These are phyloP conservation scores for Gossypium schwendimanii DNA, from an alignment of 441 rosid genomes.

Conservation along the genomic window DNA sequence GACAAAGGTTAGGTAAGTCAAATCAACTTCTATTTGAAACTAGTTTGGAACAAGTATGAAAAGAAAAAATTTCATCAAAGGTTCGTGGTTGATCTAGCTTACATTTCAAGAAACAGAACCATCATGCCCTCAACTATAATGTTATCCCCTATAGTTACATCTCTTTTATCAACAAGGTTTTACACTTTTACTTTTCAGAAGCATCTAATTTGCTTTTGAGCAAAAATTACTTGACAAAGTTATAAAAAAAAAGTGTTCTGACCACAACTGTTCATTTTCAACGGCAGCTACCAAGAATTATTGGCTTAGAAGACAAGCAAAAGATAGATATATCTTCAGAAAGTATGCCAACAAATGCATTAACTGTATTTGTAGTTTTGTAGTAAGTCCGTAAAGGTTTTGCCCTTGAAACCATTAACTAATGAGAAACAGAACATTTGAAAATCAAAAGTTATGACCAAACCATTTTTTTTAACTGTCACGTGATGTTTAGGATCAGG, in stretches of 20 bases:
- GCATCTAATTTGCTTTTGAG: background rate
- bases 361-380: background rate
- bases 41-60: background rate
- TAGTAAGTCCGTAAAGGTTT: background rate
- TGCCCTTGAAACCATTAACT: background rate
- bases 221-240: background rate
- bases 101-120: background rate
- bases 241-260: background rate
- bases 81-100: background rate
- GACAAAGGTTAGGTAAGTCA: background rate
- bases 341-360: background rate
- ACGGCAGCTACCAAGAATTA: background rate
- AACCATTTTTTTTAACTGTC: background rate
- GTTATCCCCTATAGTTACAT: background rate
- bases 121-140: background rate
- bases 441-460: background rate
- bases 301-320: background rate
- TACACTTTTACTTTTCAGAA: background rate
- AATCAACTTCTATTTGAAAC: background rate
- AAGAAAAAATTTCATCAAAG: background rate
- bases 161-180: background rate
- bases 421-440: background rate
- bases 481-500: background rate
- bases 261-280: conserved; percentile 9
- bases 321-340: background rate